Conservation (phyloP, 495 filamentous ascomycete species). For the Tuber melanosporum region DNA sequence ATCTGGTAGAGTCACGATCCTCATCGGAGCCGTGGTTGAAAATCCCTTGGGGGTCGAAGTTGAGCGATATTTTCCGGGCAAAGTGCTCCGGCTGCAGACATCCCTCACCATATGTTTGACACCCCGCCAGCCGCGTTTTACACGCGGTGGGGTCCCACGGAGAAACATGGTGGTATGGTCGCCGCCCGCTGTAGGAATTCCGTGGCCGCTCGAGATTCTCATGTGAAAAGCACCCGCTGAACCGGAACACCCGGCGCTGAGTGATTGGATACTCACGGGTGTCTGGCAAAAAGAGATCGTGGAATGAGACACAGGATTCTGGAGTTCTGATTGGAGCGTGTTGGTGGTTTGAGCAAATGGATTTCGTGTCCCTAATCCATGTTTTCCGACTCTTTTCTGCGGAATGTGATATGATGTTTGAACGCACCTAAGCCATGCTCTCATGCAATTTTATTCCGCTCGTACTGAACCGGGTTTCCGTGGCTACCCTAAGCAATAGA, state of each 20-base stretch:
- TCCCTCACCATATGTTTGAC: neutral
- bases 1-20: too few relatives aligned
- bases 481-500: neutral
- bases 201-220: neutral
- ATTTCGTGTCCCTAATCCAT: neutral
- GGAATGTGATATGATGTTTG: too few relatives aligned
- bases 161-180: neutral
- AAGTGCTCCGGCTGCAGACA: too few relatives aligned
- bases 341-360: neutral
- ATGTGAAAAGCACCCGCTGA: neutral
- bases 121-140: neutral
- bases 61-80: too few relatives aligned
- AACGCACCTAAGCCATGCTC: neutral
- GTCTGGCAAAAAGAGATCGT: neutral
- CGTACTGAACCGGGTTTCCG: neutral
- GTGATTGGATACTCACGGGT: too few relatives aligned
- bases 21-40: too few relatives aligned
- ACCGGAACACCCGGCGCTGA: neutral
- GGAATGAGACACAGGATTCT: neutral
- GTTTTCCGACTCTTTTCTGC: neutral
- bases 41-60: too few relatives aligned
- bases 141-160: neutral
- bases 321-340: neutral
- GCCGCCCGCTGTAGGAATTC: neutral
- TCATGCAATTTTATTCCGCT: neutral